Conservation (phyloP, 139 green algal genomes). For the Limnomonas spitsbergensis region DNA sequence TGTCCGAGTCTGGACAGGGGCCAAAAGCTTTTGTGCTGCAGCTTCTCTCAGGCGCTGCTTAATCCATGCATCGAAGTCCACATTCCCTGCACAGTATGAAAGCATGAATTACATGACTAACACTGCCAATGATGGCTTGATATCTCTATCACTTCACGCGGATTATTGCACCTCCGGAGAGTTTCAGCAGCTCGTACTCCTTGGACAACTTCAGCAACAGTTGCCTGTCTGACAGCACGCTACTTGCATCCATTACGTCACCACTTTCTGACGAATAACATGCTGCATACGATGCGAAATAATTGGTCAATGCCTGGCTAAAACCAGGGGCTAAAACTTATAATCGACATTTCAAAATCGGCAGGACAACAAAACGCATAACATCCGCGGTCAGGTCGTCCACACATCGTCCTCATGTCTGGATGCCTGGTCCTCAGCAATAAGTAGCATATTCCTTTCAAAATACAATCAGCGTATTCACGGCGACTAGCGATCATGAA, state of each 20-base stretch:
- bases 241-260: neutral
- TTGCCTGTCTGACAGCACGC: neutral
- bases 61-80: slow-evolving; percentile 14
- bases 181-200: slow-evolving; percentile 9
- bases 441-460: neutral
- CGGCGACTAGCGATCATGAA: too few relatives aligned
- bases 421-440: neutral
- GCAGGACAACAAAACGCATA: neutral
- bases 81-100: neutral
- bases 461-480: too few relatives aligned
- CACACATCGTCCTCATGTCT: neutral
- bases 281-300: neutral
- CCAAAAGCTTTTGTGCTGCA: neutral
- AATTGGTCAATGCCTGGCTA: neutral
- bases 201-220: slow-evolving; percentile 2
- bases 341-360: neutral
- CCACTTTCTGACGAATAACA: neutral
- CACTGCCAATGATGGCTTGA: too few relatives aligned
- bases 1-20: too few relatives aligned
- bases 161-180: neutral
- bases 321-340: neutral
- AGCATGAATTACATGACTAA: neutral
- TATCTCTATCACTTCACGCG: too few relatives aligned
- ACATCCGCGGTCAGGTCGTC: neutral
- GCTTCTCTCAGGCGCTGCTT: slow-evolving; percentile 1